Percentiles rank a stretch among this genome's conserved stretches.
phyloP scores from a whole-genome alignment of 2,329 filamentous ascomycete species.

The Talaromyces funiculosus region DNA sequence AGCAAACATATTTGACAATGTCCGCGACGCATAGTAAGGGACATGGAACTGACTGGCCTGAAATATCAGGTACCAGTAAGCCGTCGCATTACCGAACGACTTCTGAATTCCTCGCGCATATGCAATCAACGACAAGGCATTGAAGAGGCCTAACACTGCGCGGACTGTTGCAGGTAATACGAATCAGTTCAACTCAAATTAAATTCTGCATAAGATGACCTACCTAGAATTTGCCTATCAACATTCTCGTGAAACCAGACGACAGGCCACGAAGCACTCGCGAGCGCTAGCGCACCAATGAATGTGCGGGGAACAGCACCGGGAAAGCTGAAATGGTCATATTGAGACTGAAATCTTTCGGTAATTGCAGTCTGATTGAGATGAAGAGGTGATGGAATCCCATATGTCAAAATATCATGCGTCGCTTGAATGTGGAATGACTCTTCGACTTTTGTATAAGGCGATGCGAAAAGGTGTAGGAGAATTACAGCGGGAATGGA shows the following conservation, averaged over 20 bases:
- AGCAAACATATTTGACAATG: constrained; percentile 94
- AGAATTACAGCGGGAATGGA: constrained; percentile 60
- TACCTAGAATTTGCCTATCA: constrained; percentile 54
- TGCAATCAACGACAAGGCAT: constrained; percentile 61
- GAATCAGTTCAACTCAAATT: background rate
- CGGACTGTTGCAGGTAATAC: constrained; percentile 51
- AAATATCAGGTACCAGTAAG: constrained; percentile 73
- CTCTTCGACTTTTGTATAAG: constrained; percentile 97
- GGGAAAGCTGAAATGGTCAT: constrained; percentile 87
- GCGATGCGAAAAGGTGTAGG: constrained; percentile 66
- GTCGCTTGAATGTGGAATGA: constrained; percentile 95
- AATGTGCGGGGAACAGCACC: constrained; percentile 91
- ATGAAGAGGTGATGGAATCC: constrained; percentile 50
- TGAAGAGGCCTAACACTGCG: constrained; percentile 69
- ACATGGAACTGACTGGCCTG: constrained; percentile 86
- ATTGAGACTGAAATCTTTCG: constrained; percentile 49
- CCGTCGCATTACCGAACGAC: constrained; percentile 63
- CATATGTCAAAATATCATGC: constrained; percentile 82
- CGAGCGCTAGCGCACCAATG: constrained; percentile 70
- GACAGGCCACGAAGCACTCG: constrained; percentile 65
- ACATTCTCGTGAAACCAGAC: constrained; percentile 54
- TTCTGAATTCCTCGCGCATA: constrained; percentile 60
- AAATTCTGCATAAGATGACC: constrained; percentile 14
- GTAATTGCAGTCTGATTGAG: constrained; percentile 3
- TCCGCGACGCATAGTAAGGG: constrained; percentile 85